Conservation (phyloP, 108 stramenopile species). For the Aurantiochytrium sp. region DNA sequence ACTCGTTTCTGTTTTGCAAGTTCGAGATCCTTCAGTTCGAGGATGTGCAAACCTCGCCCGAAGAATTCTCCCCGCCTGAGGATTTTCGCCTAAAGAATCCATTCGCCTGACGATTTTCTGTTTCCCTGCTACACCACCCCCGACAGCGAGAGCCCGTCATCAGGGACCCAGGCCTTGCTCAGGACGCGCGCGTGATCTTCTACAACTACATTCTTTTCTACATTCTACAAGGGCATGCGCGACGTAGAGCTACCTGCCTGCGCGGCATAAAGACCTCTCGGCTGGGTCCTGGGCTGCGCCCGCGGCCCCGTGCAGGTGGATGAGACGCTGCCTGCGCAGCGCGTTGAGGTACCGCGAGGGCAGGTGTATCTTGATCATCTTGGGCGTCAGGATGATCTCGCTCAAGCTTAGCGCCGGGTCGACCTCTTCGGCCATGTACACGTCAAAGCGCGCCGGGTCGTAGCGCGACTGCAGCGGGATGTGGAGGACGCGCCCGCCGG, state of each 20-base stretch:
- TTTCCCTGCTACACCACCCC: too few relatives aligned
- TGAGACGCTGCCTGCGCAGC: background rate
- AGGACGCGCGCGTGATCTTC: too few relatives aligned
- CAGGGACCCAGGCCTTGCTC: too few relatives aligned
- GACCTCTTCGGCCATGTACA: background rate
- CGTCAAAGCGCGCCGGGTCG: background rate
- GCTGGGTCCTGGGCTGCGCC: too few relatives aligned
- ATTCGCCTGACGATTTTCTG: too few relatives aligned
- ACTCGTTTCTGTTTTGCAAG: constrained; percentile 23
- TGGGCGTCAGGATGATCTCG: constrained; percentile 16
- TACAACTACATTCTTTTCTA: too few relatives aligned
- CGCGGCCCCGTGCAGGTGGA: background rate
- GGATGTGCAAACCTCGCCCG: background rate
- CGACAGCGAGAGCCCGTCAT: too few relatives aligned
- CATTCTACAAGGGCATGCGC: too few relatives aligned
- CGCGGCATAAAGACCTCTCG: too few relatives aligned
- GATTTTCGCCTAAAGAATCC: background rate
- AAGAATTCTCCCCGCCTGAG: too few relatives aligned
- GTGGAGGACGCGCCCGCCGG: background rate
- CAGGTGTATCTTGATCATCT: background rate
- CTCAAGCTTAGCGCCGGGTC: background rate
- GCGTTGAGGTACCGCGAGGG: background rate
- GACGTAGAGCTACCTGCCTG: too few relatives aligned
- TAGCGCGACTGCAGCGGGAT: background rate
- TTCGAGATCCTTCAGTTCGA: background rate